Conservation (phyloP, 1,284 basidiomycete species). For the Cutaneotrichosporon mucoides region DNA sequence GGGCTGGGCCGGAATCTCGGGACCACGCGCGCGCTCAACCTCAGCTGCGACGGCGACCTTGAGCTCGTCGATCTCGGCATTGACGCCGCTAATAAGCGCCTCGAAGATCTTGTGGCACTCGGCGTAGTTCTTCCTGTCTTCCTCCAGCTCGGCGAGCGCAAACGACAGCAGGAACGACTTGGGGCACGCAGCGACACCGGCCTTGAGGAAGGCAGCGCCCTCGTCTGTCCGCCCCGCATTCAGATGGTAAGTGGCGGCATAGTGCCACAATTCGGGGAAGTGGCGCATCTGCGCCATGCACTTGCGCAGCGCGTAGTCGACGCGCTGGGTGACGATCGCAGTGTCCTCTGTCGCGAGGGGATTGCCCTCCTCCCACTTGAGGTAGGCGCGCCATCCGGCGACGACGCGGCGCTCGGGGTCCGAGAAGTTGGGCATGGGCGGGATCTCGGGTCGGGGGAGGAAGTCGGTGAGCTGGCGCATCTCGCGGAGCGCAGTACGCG, state of each 20-base stretch:
- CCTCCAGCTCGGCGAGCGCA: slow-evolving; percentile 79
- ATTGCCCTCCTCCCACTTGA: slow-evolving; percentile 95
- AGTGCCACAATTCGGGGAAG: slow-evolving; percentile 94
- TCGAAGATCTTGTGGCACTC: slow-evolving; percentile 68
- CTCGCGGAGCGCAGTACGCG: slow-evolving; percentile 80
- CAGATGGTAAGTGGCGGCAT: slow-evolving; percentile 77
- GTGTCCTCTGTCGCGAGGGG: slow-evolving; percentile 83
- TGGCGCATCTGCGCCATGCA: slow-evolving; percentile 81
- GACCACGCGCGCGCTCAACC: slow-evolving; percentile 49
- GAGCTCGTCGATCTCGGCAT: slow-evolving; percentile 66
- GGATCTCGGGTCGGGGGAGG: slow-evolving; percentile 62
- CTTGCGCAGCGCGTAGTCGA: slow-evolving; percentile 80
- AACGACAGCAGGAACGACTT: slow-evolving; percentile 83
- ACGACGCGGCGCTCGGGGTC: slow-evolving; percentile 68
- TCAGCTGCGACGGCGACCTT: slow-evolving; percentile 56
- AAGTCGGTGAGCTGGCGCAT: slow-evolving; percentile 63
- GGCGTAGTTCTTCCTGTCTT: slow-evolving; percentile 60
- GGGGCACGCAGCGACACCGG: slow-evolving; percentile 84
- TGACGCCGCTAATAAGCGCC: slow-evolving; percentile 65
- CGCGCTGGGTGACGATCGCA: slow-evolving; percentile 59
- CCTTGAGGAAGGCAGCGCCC: slow-evolving; percentile 69
- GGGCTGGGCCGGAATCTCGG: slow-evolving; percentile 37
- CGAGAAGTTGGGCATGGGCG: slow-evolving; percentile 69
- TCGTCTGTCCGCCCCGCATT: slow-evolving; percentile 76
- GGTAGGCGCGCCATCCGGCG: slow-evolving; percentile 81